phyloP scores from a whole-genome alignment of 179 eudicot genomes.

The Vitellaria paradoxa region DNA sequence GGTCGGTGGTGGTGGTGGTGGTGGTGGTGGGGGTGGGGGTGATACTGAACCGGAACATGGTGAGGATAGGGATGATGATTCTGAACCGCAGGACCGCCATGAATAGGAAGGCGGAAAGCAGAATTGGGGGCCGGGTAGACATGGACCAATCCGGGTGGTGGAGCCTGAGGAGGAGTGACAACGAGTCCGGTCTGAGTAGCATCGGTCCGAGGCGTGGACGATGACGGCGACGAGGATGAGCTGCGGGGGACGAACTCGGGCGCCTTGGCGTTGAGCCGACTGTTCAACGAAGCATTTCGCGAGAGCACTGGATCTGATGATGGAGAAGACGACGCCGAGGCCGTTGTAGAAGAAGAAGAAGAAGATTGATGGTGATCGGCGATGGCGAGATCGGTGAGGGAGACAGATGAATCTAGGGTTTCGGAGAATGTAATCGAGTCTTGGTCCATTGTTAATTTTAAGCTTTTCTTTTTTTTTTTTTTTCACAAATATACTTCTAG shows the following conservation, averaged over 20 bases:
- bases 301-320: slow-evolving; percentile 33
- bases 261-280: slow-evolving; percentile 73
- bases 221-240: slow-evolving; percentile 5
- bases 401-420: slow-evolving; percentile 27
- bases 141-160: slow-evolving; percentile 35
- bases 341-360: background rate
- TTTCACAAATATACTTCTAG: background rate
- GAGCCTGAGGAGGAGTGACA: slow-evolving; percentile 30
- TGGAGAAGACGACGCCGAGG: background rate
- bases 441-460: slow-evolving; percentile 2
- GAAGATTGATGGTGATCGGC: background rate
- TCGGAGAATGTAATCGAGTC: slow-evolving; percentile 3
- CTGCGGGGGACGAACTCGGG: slow-evolving; percentile 73
- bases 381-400: slow-evolving; percentile 2
- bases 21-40: slow-evolving; percentile 24
- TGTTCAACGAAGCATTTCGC: slow-evolving; percentile 38
- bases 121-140: slow-evolving; percentile 35
- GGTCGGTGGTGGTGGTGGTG: slow-evolving; percentile 27
- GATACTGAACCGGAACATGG: slow-evolving; percentile 27
- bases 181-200: slow-evolving; percentile 24
- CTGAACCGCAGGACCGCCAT: slow-evolving; percentile 22
- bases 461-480: background rate
- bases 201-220: slow-evolving; percentile 17
- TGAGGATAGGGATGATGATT: slow-evolving; percentile 12
- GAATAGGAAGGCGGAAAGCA: slow-evolving; percentile 30